Percentiles rank a stretch among this genome's conserved stretches.
phyloP scores from a whole-genome alignment of 1,139 yeast genomes.

The Pneumocystis jirovecii region DNA sequence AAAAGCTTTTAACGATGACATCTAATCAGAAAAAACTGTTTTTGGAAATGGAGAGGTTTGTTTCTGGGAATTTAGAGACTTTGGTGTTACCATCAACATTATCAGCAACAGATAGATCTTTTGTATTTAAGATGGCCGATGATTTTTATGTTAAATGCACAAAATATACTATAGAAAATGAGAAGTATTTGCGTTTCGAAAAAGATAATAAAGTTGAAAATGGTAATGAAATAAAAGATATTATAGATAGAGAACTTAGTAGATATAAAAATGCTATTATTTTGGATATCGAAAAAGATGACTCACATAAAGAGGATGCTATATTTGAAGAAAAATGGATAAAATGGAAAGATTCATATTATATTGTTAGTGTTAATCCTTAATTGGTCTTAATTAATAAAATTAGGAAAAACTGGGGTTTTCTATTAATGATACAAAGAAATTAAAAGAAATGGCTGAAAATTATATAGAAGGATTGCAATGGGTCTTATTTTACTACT shows the following conservation, averaged over 20 bases:
- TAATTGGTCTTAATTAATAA: background rate
- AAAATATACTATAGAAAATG: conserved; percentile 28
- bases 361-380: conserved; percentile 20
- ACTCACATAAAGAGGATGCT: conserved; percentile 30
- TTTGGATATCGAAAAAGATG: conserved; percentile 46
- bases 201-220: background rate
- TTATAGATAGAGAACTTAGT: conserved; percentile 23
- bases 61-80: background rate
- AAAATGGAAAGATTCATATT: conserved; percentile 71
- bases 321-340: conserved; percentile 40
- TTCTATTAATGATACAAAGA: conserved; percentile 37
- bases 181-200: conserved; percentile 35
- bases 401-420: conserved; percentile 53
- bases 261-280: conserved; percentile 61
- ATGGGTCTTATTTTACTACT: conserved; percentile 87
- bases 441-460: conserved; percentile 47
- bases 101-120: background rate
- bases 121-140: background rate
- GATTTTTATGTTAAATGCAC: conserved; percentile 34
- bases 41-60: background rate
- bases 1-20: background rate
- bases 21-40: background rate
- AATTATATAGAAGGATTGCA: conserved; percentile 88
- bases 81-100: background rate
- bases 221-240: conserved; percentile 16